These are phyloP conservation scores for Inga oerstediana DNA, from an alignment of 306 rosid species.

Conservation along the genomic window DNA sequence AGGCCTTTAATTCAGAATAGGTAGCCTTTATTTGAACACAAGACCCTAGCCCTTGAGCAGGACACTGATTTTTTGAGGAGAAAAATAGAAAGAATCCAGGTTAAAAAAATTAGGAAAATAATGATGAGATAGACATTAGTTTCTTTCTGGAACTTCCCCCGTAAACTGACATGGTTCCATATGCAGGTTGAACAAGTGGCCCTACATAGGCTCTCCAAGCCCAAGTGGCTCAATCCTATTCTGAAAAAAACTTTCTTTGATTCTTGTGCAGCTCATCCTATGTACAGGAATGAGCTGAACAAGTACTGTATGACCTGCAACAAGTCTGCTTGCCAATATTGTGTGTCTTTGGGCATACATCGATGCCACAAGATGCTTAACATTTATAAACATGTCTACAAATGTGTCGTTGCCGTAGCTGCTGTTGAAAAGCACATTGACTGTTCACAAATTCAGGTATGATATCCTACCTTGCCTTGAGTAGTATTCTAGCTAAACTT, in stretches of 20 bases:
- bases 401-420: constrained; percentile 46
- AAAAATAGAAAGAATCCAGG: background rate
- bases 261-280: constrained; percentile 35
- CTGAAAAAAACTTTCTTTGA: constrained; percentile 37
- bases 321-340: constrained; percentile 43
- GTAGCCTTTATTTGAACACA: background rate
- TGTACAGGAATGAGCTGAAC: constrained; percentile 37
- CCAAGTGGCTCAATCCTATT: constrained; percentile 49
- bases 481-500: background rate
- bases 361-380: constrained; percentile 41
- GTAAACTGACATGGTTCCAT: constrained; percentile 25
- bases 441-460: constrained; percentile 58
- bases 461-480: constrained; percentile 3
- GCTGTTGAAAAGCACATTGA: constrained; percentile 49
- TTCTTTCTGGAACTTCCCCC: background rate
- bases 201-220: background rate
- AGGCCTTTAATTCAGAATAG: constrained; percentile 1
- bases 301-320: constrained; percentile 53
- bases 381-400: constrained; percentile 47
- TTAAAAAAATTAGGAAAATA: background rate
- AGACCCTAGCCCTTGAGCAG: constrained; percentile 3
- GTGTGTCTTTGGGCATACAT: constrained; percentile 43
- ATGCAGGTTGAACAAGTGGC: constrained; percentile 36
- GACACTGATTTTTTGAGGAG: background rate
- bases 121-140: constrained; percentile 12